Conservation (phyloP, 139 green algal species). For the Tetraselmis chui region DNA sequence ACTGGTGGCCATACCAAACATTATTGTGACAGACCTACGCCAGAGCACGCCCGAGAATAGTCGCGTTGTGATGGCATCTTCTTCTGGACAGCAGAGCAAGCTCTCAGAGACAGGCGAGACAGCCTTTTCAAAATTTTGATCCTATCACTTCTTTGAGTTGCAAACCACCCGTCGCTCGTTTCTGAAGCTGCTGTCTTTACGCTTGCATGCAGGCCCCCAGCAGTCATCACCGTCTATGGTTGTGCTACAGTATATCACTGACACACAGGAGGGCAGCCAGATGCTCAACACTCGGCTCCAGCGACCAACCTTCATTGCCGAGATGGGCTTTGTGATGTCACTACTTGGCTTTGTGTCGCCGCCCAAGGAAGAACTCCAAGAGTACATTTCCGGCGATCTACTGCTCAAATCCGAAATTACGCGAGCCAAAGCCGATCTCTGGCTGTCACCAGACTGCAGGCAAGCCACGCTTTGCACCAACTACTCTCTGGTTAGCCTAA, state of each 20-base stretch:
- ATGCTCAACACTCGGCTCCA: conserved; percentile 52
- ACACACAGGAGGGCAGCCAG: neutral
- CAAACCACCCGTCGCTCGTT: no score
- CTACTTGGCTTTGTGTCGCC: conserved; percentile 67
- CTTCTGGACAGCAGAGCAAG: no score
- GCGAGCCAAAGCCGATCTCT: conserved; percentile 52
- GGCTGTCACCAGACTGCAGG: conserved; percentile 70
- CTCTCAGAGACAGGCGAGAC: no score
- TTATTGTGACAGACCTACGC: neutral
- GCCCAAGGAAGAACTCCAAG: neutral
- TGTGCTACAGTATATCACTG: neutral
- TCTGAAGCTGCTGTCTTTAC: no score
- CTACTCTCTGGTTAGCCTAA: no score
- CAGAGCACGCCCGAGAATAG: neutral
- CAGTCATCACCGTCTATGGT: neutral
- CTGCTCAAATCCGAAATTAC: neutral
- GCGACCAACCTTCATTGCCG: conserved; percentile 71
- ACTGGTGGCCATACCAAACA: neutral
- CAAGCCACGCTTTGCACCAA: no score
- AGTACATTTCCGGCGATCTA: neutral
- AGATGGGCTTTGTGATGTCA: conserved; percentile 77
- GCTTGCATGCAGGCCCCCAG: neutral
- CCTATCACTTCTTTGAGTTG: no score
- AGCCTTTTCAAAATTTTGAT: no score
- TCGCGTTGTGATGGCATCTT: neutral